These are phyloP conservation scores for Ascochyta viciae-villosae DNA, from an alignment of 2,329 filamentous ascomycete genomes.

Conservation along the genomic window DNA sequence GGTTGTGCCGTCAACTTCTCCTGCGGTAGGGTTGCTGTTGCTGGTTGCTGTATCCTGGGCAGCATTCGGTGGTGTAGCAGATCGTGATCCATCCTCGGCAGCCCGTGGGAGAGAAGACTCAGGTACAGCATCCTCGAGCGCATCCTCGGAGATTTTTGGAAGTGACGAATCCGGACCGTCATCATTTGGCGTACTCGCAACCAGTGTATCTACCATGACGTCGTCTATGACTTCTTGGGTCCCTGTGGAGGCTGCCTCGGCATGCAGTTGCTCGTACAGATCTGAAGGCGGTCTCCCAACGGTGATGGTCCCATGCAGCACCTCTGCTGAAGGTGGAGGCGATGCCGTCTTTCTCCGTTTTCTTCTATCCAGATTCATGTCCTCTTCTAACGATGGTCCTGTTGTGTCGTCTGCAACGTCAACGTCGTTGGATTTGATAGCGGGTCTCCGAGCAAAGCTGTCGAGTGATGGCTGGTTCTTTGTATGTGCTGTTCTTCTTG, in stretches of 20 bases:
- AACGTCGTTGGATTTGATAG: not conserved
- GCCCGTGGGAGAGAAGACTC: conserved; percentile 10
- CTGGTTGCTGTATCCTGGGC: not conserved
- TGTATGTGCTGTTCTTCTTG: conserved; percentile 25
- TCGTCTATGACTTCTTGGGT: conserved; percentile 14
- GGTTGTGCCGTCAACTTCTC: not conserved
- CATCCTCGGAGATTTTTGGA: not conserved
- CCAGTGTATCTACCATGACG: conserved; percentile 3
- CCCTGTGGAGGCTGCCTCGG: conserved; percentile 22
- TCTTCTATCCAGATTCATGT: conserved; percentile 39
- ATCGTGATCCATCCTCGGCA: not conserved
- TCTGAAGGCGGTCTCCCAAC: conserved; percentile 14
- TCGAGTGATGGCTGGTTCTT: conserved; percentile 39
- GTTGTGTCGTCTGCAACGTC: conserved; percentile 3
- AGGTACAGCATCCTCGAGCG: not conserved
- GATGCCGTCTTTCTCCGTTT: conserved; percentile 51
- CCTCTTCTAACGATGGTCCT: conserved; percentile 33
- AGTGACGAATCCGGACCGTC: not conserved
- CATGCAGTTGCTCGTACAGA: conserved; percentile 41
- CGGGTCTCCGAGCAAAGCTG: conserved; percentile 29
- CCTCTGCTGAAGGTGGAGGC: conserved; percentile 18
- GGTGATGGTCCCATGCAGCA: not conserved
- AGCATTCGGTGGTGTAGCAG: conserved; percentile 2
- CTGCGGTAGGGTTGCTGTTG: not conserved
- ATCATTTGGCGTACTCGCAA: conserved; percentile 1